These are phyloP conservation scores for Xerocomus spinulosus DNA, from an alignment of 768 basidiomycete genomes.

Conservation along the genomic window DNA sequence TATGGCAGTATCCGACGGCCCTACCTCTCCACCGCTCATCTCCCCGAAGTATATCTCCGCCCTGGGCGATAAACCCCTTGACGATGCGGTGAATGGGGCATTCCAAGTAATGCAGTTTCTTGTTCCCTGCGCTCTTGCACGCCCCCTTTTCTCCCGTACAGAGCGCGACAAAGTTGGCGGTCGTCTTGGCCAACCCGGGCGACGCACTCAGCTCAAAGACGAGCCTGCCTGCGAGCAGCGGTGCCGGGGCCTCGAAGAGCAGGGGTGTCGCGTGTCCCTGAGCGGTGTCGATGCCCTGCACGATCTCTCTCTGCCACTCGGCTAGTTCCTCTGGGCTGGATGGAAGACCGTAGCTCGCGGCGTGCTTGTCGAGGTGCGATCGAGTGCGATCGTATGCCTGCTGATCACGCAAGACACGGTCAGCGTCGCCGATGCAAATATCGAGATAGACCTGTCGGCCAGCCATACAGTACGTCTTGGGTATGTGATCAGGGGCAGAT, in stretches of 20 bases:
- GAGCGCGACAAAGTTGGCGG: constrained; percentile 45
- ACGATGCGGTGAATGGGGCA: constrained; percentile 45
- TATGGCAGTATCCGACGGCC: constrained; percentile 7
- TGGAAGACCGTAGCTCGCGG: constrained; percentile 41
- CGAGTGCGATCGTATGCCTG: constrained; percentile 31
- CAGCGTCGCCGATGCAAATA: constrained; percentile 38
- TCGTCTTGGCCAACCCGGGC: constrained; percentile 42
- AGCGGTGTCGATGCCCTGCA: constrained; percentile 39
- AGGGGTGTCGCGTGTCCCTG: constrained; percentile 30
- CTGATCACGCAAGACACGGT: constrained; percentile 21
- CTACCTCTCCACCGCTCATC: constrained; percentile 54
- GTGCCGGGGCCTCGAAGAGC: constrained; percentile 32
- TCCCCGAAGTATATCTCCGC: constrained; percentile 49
- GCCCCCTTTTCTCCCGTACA: constrained; percentile 42
- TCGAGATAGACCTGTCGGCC: constrained; percentile 34
- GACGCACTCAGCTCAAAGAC: constrained; percentile 38
- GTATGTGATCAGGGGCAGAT: too few species aligned
- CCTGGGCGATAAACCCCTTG: constrained; percentile 47
- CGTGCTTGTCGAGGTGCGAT: constrained; percentile 35
- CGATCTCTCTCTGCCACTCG: constrained; percentile 41
- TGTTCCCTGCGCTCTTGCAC: constrained; percentile 45
- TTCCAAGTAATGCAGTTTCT: constrained; percentile 40
- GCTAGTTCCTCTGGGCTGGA: constrained; percentile 35
- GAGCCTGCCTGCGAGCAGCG: constrained; percentile 40
- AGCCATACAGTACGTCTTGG: too few species aligned